A percentile compares a stretch with the other conserved stretches of the same genome.
Evolutionary conservation across 768 basidiomycete species (phyloP).

Genomic region (Termitomyces sp.): DNA sequence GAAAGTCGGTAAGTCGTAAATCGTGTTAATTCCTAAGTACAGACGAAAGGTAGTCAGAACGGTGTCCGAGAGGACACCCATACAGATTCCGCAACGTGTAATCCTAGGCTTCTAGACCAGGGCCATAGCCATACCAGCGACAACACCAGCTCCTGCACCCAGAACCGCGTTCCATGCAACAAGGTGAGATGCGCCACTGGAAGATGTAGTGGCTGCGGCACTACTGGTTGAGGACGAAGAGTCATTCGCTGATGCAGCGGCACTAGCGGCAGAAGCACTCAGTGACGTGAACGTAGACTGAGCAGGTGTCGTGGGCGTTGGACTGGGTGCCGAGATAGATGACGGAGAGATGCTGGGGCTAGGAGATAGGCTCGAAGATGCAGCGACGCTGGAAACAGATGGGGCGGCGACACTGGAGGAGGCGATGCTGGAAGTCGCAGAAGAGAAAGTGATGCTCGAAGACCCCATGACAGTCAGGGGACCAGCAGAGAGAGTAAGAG

Average conservation of each 20-base stretch:
- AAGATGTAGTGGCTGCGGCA: neutral
- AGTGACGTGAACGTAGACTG: neutral
- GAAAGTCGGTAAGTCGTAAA: neutral
- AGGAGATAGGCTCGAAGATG: neutral
- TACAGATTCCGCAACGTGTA: neutral
- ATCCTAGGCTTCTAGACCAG: neutral
- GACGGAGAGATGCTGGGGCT: neutral
- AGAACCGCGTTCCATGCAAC: neutral
- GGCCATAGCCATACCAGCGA: neutral
- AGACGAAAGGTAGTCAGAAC: neutral
- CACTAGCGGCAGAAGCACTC: neutral
- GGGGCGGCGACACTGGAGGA: neutral
- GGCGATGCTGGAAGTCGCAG: neutral
- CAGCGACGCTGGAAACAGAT: no score
- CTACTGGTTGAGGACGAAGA: neutral
- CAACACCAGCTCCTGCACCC: neutral
- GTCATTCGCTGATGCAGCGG: neutral
- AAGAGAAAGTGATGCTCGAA: neutral
- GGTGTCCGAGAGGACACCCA: neutral
- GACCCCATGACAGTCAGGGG: neutral
- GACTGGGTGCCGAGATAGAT: neutral
- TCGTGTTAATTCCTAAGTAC: neutral
- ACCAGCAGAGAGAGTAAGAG: neutral
- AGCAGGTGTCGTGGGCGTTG: neutral
- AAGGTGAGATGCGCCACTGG: neutral